Percentiles rank a stretch among this genome's conserved stretches.
These are phyloP conservation scores for Parastagonospora nodorum DNA, from an alignment of 2,329 filamentous ascomycete genomes.

Conservation along the genomic window DNA sequence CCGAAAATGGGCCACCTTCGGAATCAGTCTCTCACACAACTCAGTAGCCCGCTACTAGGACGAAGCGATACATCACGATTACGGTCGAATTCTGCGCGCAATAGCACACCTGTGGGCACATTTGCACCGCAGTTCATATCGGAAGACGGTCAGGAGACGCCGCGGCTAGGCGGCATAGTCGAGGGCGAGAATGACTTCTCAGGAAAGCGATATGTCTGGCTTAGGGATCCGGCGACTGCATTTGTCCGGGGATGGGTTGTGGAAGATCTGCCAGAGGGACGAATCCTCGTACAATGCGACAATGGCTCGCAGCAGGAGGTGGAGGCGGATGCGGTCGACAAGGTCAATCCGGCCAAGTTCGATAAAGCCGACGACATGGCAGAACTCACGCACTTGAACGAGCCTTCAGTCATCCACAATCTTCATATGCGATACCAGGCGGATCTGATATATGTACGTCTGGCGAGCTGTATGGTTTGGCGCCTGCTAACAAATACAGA, in stretches of 20 bases:
- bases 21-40: slow-evolving; percentile 66
- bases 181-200: slow-evolving; percentile 99
- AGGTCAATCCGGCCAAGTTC: slow-evolving; percentile 99
- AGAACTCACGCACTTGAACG: slow-evolving; percentile 95
- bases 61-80: slow-evolving; percentile 44
- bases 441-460: slow-evolving; percentile 80
- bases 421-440: slow-evolving; percentile 92
- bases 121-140: slow-evolving; percentile 96
- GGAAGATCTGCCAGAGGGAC: slow-evolving; percentile 72
- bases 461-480: background rate
- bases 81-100: slow-evolving; percentile 68
- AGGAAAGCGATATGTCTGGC: slow-evolving; percentile 97
- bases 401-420: slow-evolving; percentile 97
- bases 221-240: slow-evolving; percentile 82
- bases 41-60: slow-evolving; percentile 46
- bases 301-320: slow-evolving; percentile 94
- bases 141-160: slow-evolving; percentile 70
- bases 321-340: slow-evolving; percentile 86
- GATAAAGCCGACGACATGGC: slow-evolving; percentile 99
- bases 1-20: slow-evolving; percentile 63
- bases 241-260: slow-evolving; percentile 94
- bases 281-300: slow-evolving; percentile 86
- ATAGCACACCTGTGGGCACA: slow-evolving; percentile 72
- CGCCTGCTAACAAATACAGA: slow-evolving; percentile 55
- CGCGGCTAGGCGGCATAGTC: slow-evolving; percentile 67